Evolutionary conservation across 176 grass and related monocot species (phyloP).

Genomic region (Paspalum vaginatum): DNA sequence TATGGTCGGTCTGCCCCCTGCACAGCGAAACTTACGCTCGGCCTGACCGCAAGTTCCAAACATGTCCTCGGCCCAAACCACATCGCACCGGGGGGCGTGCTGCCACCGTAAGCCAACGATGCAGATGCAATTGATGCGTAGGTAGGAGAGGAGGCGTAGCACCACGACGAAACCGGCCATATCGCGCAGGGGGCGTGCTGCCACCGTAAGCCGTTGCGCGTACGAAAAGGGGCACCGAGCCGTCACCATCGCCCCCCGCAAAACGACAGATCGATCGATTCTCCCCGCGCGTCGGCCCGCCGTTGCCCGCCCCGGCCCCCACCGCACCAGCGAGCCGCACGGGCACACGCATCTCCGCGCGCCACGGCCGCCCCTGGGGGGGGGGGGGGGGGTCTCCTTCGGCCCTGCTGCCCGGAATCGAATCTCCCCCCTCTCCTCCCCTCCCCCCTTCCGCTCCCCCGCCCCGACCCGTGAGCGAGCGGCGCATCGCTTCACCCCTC

Average conservation of each 20-base stretch:
- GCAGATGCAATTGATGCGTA: background rate
- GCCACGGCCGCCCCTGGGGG: constrained; percentile 16
- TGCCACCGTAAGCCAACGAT: too few species aligned
- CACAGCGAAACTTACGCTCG: too few species aligned
- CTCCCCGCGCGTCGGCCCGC: background rate
- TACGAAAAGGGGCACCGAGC: background rate
- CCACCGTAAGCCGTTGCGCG: background rate
- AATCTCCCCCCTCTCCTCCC: constrained; percentile 14
- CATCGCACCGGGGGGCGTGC: too few species aligned
- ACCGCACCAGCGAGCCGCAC: constrained; percentile 34
- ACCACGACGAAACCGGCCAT: background rate
- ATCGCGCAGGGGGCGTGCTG: background rate
- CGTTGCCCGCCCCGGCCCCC: background rate
- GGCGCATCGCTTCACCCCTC: constrained; percentile 12
- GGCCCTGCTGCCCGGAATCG: constrained; percentile 46
- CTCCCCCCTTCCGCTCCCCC: background rate
- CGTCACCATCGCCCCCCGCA: background rate
- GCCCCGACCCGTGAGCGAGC: constrained; percentile 34
- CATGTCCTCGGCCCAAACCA: too few species aligned
- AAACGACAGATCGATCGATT: constrained; percentile 41
- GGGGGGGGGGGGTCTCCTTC: constrained; percentile 19
- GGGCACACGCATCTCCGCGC: constrained; percentile 38
- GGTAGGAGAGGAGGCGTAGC: background rate
- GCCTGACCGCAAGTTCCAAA: too few species aligned
- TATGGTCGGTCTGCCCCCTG: too few species aligned